Evolutionary conservation across 768 basidiomycete species (phyloP).

Genomic region (Rhizopogon salebrosus): DNA sequence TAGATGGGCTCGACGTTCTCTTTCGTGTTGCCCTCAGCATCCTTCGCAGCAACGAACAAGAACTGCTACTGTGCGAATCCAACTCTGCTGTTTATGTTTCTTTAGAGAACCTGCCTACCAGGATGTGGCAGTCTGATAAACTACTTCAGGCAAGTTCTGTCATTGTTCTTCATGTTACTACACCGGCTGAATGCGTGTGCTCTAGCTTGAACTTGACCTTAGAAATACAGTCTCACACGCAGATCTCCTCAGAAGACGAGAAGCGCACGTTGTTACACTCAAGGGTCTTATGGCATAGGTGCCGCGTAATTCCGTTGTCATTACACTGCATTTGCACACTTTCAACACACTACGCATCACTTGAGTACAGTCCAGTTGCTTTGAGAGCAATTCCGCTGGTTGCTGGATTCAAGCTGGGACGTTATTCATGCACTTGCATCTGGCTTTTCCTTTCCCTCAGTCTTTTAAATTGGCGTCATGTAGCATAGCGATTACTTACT

Average conservation of each 20-base stretch:
- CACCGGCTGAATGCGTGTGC: not conserved
- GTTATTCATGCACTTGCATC: too few species aligned
- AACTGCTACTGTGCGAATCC: constrained; percentile 78
- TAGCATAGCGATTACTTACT: too few species aligned
- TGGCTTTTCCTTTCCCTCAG: too few species aligned
- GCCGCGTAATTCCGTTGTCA: too few species aligned
- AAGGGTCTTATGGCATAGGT: constrained; percentile 32
- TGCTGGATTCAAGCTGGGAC: not conserved
- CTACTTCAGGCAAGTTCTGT: constrained; percentile 67
- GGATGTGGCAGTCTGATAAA: constrained; percentile 92
- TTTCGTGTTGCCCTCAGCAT: constrained; percentile 90
- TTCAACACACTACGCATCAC: not conserved
- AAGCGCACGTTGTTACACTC: constrained; percentile 44
- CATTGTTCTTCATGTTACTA: not conserved
- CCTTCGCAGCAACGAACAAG: constrained; percentile 75
- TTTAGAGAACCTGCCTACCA: constrained; percentile 82
- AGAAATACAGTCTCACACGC: constrained; percentile 45
- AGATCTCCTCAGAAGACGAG: constrained; percentile 52
- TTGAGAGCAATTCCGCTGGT: not conserved
- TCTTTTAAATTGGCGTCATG: too few species aligned
- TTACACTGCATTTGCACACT: not conserved
- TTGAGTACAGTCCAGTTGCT: not conserved
- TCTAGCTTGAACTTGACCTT: constrained; percentile 54
- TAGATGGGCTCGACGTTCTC: constrained; percentile 87
- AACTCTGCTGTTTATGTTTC: constrained; percentile 87